phyloP scores from a whole-genome alignment of 2,329 filamentous ascomycete species.

The Pestalotiopsis sp. region DNA sequence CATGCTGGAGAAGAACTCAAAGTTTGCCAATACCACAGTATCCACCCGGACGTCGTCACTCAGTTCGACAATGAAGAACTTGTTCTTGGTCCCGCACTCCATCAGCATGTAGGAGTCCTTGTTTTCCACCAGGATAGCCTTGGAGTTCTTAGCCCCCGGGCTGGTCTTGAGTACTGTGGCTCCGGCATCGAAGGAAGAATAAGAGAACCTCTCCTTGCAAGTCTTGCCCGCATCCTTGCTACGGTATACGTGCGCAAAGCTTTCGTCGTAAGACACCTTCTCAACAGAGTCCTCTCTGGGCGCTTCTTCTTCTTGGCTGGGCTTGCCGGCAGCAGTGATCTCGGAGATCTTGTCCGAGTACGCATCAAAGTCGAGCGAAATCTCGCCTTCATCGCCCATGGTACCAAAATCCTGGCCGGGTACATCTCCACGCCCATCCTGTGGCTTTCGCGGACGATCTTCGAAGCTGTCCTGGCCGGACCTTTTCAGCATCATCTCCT shows the following conservation, averaged over 20 bases:
- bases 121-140: slow-evolving; percentile 89
- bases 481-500: slow-evolving; percentile 86
- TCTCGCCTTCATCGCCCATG: slow-evolving; percentile 86
- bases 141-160: slow-evolving; percentile 81
- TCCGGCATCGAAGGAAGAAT: slow-evolving; percentile 95
- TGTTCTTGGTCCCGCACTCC: slow-evolving; percentile 83
- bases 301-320: slow-evolving; percentile 24
- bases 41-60: slow-evolving; percentile 88
- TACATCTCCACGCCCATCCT: slow-evolving; percentile 50
- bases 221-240: slow-evolving; percentile 96
- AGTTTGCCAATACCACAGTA: slow-evolving; percentile 96
- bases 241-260: slow-evolving; percentile 59
- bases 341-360: slow-evolving; percentile 49
- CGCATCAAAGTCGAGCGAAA: slow-evolving; percentile 60
- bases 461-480: slow-evolving; percentile 74
- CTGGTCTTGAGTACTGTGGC: slow-evolving; percentile 93
- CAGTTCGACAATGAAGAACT: slow-evolving; percentile 92
- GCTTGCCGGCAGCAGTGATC: slow-evolving; percentile 34
- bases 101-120: slow-evolving; percentile 99
- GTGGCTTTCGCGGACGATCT: slow-evolving; percentile 63
- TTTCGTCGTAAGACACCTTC: slow-evolving; percentile 48
- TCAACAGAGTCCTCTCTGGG: slow-evolving; percentile 37
- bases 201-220: slow-evolving; percentile 97
- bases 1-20: slow-evolving; percentile 98
- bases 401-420: slow-evolving; percentile 71